Evolutionary conservation across 2,329 filamentous ascomycete species (phyloP), one percentile per base, ranked within the genome.

Genomic region (Aspergillus pseudoviridinutans): DNA sequence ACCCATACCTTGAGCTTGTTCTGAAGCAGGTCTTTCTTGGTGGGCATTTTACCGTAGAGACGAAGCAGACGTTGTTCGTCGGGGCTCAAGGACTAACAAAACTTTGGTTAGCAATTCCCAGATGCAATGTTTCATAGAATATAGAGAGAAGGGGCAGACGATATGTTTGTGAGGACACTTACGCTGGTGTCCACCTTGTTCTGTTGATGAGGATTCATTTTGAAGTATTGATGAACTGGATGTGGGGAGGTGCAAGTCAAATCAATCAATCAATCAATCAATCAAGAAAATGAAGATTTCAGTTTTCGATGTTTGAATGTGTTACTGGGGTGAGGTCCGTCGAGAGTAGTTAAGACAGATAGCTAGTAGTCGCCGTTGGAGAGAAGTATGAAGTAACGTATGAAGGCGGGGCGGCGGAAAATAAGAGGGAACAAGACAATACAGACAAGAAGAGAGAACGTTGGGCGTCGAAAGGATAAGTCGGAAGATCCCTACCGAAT

Each of bases 161-260:
- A 47, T 25, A 24, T 17, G 27, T 10, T 24, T 22, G 22, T 20
- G 5, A 20, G n/a, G 62, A 54, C 59, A 84, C 90, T 81, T 80
- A 97, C 94, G 82, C 85, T 92, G 79, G 97, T 84, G 79, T 99
- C 94, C 71, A 97, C 84, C 83, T 99, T 97, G 84, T 97, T 97
- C 84, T 96, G 92, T 83, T 97, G 91, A 76, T 92, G 91, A 68
- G 93, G 93, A 77, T 97, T 97, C 91, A 97, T 95, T 64, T 68
- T 82, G 76, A 60, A 52, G 54, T 38, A 35, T 20, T n/a, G 47
- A 42, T 20, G 22, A 20, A 46, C 42, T 32, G 22, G 24, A 22
- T 32, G 25, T 42, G 27, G 29, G 53, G 24, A 50, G 7, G 46
- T 41, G 17, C n/a, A 47, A 28, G 24, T 29, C 53, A 42, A 50